Evolutionary conservation across 805 yeast genomes (phyloP).

Genomic region (Saturnispora besseyi): DNA sequence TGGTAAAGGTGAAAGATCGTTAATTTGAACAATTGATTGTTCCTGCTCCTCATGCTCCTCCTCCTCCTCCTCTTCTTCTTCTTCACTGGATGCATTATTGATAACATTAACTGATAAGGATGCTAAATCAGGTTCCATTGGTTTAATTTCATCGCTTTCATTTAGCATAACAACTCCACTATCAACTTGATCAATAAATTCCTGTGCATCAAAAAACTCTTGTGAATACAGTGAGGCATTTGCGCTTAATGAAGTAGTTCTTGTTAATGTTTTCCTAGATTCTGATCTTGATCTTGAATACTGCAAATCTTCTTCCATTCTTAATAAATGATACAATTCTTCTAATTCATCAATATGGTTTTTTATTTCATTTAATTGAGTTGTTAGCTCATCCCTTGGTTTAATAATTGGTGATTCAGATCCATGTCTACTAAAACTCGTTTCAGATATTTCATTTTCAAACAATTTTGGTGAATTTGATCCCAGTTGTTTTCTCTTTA

Average conservation of each 20-base stretch:
- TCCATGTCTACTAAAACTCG: conserved; percentile 1
- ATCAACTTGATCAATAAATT: conserved; percentile 39
- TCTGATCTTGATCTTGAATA: conserved; percentile 13
- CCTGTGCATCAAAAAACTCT: conserved; percentile 64
- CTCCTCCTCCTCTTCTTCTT: conserved; percentile 1
- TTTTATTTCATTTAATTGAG: background rate
- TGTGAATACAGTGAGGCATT: conserved; percentile 35
- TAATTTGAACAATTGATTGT: background rate
- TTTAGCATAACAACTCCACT: conserved; percentile 51
- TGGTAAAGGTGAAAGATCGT: conserved; percentile 64
- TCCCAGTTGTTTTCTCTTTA: conserved; percentile 3
- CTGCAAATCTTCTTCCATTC: conserved; percentile 17
- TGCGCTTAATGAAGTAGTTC: conserved; percentile 20
- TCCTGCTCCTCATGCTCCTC: background rate
- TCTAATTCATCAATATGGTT: conserved; percentile 19
- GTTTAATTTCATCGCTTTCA: conserved; percentile 16
- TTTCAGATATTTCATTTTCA: background rate
- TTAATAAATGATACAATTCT: conserved; percentile 16
- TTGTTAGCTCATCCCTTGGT: background rate
- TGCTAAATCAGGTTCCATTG: background rate
- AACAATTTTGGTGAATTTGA: background rate
- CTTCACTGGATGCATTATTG: conserved; percentile 2
- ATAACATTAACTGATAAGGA: background rate
- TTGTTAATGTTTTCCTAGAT: conserved; percentile 19
- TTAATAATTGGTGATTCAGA: background rate